Evolutionary conservation across 2,329 filamentous ascomycete species (phyloP).

Genomic region (Aureobasidium sp.): DNA sequence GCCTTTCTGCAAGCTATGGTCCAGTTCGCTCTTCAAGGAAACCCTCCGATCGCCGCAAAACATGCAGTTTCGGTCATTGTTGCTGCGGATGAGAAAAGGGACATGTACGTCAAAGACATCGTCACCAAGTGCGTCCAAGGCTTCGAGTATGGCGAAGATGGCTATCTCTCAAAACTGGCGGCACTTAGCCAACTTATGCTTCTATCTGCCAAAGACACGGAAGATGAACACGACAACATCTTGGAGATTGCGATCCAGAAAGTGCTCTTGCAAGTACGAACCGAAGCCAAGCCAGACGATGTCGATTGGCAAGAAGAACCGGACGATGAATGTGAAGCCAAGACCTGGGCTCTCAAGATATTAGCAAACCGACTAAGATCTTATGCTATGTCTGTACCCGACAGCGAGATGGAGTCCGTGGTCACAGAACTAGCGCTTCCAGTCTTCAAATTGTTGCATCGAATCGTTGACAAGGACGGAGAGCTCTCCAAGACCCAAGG

Average conservation of each 20-base stretch:
- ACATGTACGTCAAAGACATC: constrained; percentile 78
- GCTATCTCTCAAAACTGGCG: constrained; percentile 66
- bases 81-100: constrained; percentile 65
- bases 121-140: constrained; percentile 65
- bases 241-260: constrained; percentile 67
- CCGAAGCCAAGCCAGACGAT: constrained; percentile 43
- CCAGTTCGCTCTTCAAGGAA: constrained; percentile 73
- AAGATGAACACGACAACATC: constrained; percentile 67
- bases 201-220: constrained; percentile 61
- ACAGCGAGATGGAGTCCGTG: constrained; percentile 34
- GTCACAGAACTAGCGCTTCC: constrained; percentile 49
- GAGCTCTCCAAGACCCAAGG: constrained; percentile 63
- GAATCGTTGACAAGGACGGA: constrained; percentile 64
- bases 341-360: constrained; percentile 73
- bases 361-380: constrained; percentile 77
- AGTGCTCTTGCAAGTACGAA: constrained; percentile 56
- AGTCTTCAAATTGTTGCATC: constrained; percentile 71
- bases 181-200: constrained; percentile 68
- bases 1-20: constrained; percentile 74
- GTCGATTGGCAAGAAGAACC: constrained; percentile 44
- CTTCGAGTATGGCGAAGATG: constrained; percentile 61
- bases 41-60: constrained; percentile 76
- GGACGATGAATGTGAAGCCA: constrained; percentile 75
- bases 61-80: constrained; percentile 88
- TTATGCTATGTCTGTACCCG: constrained; percentile 25